Evolutionary conservation across 2,329 filamentous ascomycete species (phyloP).

Genomic region (Incumbomyces lentus): DNA sequence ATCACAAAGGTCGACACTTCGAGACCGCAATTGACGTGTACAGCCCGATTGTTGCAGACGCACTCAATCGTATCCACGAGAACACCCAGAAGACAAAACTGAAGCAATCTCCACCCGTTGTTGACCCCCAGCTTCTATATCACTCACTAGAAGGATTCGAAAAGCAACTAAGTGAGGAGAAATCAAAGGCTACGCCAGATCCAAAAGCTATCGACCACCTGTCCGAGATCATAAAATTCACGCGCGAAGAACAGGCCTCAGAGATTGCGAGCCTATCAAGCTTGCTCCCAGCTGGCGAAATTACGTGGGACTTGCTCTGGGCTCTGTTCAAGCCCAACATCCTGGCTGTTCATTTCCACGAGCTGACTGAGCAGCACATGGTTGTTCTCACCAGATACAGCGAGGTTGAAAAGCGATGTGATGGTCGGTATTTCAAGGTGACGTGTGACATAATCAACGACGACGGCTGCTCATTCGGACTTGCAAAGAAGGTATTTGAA

Average conservation of each 20-base stretch:
- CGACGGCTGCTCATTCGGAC: slow-evolving; percentile 5
- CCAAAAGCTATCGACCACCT: background rate
- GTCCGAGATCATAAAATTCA: background rate
- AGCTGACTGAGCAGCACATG: background rate
- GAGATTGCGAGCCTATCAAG: background rate
- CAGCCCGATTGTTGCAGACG: background rate
- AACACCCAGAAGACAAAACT: background rate
- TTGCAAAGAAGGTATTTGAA: slow-evolving; percentile 3
- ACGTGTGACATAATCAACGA: slow-evolving; percentile 4
- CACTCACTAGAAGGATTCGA: background rate
- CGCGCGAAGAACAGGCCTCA: background rate
- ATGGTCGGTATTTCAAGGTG: slow-evolving; percentile 3
- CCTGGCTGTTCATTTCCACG: slow-evolving; percentile 47
- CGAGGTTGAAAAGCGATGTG: slow-evolving; percentile 1
- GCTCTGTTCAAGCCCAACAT: slow-evolving; percentile 81
- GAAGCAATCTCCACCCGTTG: background rate
- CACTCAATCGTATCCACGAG: background rate
- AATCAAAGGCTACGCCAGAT: background rate
- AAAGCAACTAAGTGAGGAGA: background rate
- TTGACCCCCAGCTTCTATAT: slow-evolving; percentile 1
- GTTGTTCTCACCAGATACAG: background rate
- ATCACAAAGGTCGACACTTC: slow-evolving; percentile 2
- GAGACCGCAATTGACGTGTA: slow-evolving; percentile 1
- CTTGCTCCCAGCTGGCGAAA: slow-evolving; percentile 3
- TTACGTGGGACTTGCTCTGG: slow-evolving; percentile 77